Evolutionary conservation across 495 filamentous ascomycete species (phyloP).

Genomic region (Penicillium fimorum): DNA sequence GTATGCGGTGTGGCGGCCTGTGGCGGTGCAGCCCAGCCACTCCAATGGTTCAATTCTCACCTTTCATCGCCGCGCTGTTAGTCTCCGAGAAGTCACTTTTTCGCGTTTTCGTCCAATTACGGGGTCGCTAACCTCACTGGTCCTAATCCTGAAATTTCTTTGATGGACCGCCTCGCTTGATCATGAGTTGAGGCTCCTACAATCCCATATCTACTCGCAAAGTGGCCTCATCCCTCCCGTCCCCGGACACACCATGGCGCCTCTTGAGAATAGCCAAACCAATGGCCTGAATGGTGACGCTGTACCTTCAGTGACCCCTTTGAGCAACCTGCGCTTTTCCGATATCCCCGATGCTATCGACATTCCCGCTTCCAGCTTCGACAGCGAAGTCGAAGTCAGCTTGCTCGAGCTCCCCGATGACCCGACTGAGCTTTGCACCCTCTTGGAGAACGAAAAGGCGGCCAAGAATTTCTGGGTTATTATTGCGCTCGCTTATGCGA

Average conservation of each 20-base stretch:
- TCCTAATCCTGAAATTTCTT: background rate
- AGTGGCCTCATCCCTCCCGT: constrained; percentile 7
- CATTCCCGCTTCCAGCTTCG: constrained; percentile 78
- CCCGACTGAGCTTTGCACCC: constrained; percentile 88
- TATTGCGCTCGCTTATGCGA: constrained; percentile 94
- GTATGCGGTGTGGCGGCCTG: constrained; percentile 15
- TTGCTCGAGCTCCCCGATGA: constrained; percentile 88
- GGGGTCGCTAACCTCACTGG: constrained; percentile 11
- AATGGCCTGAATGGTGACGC: constrained; percentile 48
- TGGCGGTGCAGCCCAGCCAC: constrained; percentile 31
- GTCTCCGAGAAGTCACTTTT: constrained; percentile 21
- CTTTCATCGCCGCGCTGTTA: constrained; percentile 18
- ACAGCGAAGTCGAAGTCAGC: constrained; percentile 89
- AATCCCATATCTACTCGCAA: constrained; percentile 21
- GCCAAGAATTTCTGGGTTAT: constrained; percentile 92
- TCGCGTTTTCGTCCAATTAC: constrained; percentile 19
- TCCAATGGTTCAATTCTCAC: constrained; percentile 25
- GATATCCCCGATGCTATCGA: constrained; percentile 88
- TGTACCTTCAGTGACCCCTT: constrained; percentile 20
- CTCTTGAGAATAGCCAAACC: constrained; percentile 52
- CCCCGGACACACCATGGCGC: constrained; percentile 45
- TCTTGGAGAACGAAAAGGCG: constrained; percentile 88
- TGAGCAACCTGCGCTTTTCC: constrained; percentile 62
- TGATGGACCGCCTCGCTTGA: constrained; percentile 24
- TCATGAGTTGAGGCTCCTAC: constrained; percentile 39